Evolutionary conservation across 257 asterid genomes (phyloP).

Genomic region (Salvia splendens): DNA sequence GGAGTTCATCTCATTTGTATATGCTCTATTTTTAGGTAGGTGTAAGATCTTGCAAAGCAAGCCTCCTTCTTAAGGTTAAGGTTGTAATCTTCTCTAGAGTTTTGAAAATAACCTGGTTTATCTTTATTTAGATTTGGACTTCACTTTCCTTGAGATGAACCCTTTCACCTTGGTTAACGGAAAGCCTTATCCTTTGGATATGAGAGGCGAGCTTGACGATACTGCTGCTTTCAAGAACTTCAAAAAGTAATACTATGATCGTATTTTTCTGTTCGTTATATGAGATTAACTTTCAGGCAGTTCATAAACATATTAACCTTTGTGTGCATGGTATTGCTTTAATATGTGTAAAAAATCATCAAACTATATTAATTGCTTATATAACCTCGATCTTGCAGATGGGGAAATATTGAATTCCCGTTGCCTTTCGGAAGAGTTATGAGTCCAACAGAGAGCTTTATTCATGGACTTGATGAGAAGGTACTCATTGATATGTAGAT

Average conservation of each 20-base stretch:
- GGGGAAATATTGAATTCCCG: constrained; percentile 90
- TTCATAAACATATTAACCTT: not conserved
- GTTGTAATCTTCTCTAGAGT: constrained; percentile 16
- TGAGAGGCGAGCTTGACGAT: constrained; percentile 98
- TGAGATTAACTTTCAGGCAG: not conserved
- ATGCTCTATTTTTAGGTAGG: constrained; percentile 65
- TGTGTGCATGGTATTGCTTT: not conserved
- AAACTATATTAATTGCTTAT: constrained; percentile 7
- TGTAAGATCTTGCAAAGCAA: constrained; percentile 4
- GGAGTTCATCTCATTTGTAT: constrained; percentile 70
- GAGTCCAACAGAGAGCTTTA: constrained; percentile 82
- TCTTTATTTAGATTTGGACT: constrained; percentile 71
- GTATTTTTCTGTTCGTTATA: constrained; percentile 9
- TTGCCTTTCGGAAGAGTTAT: constrained; percentile 94
- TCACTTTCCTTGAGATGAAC: constrained; percentile 95
- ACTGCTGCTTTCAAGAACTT: constrained; percentile 97
- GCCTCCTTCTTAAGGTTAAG: not conserved
- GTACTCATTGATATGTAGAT: constrained; percentile 36
- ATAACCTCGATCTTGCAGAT: constrained; percentile 47
- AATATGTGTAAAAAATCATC: not conserved
- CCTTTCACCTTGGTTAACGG: constrained; percentile 90
- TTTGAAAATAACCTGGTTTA: constrained; percentile 19
- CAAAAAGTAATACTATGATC: constrained; percentile 59
- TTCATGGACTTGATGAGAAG: constrained; percentile 93
- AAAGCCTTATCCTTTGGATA: constrained; percentile 91